Evolutionary conservation across 2,329 filamentous ascomycete species (phyloP).

Genomic region (Aspergillus quadrilineatus): DNA sequence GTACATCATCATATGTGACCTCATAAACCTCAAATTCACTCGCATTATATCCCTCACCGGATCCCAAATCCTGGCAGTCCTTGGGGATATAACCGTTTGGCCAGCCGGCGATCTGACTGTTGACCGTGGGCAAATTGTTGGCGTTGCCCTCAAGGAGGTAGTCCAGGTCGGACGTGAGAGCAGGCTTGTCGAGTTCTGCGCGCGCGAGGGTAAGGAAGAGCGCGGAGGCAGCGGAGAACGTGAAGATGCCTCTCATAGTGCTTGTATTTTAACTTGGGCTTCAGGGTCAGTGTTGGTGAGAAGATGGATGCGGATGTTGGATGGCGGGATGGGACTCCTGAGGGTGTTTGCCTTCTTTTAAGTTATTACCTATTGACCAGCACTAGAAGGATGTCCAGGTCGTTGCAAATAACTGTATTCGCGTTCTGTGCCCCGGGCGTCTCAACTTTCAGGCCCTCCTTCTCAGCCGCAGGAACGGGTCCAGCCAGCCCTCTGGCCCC

Average conservation of each 20-base stretch:
- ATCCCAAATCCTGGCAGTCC: slow-evolving; percentile 10
- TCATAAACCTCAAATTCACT: slow-evolving; percentile 10
- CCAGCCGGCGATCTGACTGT: background rate
- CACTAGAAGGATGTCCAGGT: too few species aligned
- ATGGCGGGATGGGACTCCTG: too few species aligned
- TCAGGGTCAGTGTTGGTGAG: background rate
- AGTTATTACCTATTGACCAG: background rate
- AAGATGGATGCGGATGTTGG: background rate
- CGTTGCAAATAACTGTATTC: too few species aligned
- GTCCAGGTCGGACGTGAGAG: slow-evolving; percentile 9
- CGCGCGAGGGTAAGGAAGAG: background rate
- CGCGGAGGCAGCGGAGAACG: background rate
- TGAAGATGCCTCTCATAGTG: background rate
- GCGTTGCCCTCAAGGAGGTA: slow-evolving; percentile 11
- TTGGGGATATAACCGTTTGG: slow-evolving; percentile 4
- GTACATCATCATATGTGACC: slow-evolving; percentile 7
- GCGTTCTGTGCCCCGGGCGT: too few species aligned
- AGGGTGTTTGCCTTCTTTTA: background rate
- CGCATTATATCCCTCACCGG: background rate
- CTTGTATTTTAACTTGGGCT: background rate
- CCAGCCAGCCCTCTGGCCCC: background rate
- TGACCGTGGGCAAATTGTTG: background rate
- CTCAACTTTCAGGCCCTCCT: background rate
- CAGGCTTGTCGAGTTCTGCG: slow-evolving; percentile 7
- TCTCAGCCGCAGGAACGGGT: background rate